These are phyloP conservation scores for Pterocarpus santalinus DNA, from an alignment of 306 rosid genomes.

Conservation along the genomic window DNA sequence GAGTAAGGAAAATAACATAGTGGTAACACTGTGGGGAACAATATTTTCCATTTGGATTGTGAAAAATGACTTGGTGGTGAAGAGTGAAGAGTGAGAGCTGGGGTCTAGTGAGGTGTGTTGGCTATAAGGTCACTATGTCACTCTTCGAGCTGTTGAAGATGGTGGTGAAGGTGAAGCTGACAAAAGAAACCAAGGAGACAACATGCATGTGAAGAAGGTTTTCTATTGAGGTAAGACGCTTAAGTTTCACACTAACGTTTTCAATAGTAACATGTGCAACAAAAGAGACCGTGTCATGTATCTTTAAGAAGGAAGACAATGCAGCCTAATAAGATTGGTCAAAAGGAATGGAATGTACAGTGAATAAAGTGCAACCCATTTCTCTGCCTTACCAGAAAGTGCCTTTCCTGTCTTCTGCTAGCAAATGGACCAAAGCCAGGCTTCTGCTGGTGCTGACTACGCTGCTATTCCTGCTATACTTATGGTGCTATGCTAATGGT, in stretches of 20 bases:
- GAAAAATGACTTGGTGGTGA: slow-evolving; percentile 36
- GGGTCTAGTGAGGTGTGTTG: slow-evolving; percentile 23
- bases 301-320: slow-evolving; percentile 53
- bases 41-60: slow-evolving; percentile 55
- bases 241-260: slow-evolving; percentile 70
- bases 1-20: slow-evolving; percentile 51
- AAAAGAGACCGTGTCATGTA: slow-evolving; percentile 48
- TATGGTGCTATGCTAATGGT: slow-evolving; percentile 37
- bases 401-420: slow-evolving; percentile 24
- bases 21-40: slow-evolving; percentile 36
- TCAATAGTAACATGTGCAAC: slow-evolving; percentile 75
- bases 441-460: slow-evolving; percentile 18
- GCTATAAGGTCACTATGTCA: slow-evolving; percentile 14
- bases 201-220: slow-evolving; percentile 71
- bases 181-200: slow-evolving; percentile 65
- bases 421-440: slow-evolving; percentile 29
- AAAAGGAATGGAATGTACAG: background rate
- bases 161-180: slow-evolving; percentile 49
- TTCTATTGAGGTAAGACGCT: slow-evolving; percentile 59
- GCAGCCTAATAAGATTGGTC: slow-evolving; percentile 34
- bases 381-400: slow-evolving; percentile 52
- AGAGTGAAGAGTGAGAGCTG: slow-evolving; percentile 47
- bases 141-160: slow-evolving; percentile 41
- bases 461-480: slow-evolving; percentile 7
- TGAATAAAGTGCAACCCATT: slow-evolving; percentile 35